Base-by-base conservation (phyloP, 768 basidiomycete species). In the Mycena haematopus region DNA sequence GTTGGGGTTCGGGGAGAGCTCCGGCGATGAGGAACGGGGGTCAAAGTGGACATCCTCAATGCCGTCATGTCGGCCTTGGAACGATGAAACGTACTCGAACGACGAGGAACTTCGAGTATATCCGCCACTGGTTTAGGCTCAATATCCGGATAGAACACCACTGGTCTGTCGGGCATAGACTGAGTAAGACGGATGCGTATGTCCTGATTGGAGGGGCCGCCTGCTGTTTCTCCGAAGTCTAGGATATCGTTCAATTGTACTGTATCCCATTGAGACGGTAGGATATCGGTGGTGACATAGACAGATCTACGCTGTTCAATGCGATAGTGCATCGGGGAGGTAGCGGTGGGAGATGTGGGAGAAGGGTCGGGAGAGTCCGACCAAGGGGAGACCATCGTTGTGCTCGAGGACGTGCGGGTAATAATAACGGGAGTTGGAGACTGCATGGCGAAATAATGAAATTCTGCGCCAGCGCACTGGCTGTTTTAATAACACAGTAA, bases 181-280 rank as follows among this genome's bases (percentile, higher is more conserved):
- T 75, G 72, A 31, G 72, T 70, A 42, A 78, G 74, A 24, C 75
- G 74, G 46, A 62, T 54, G 22, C 69, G 72, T 36, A 70, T 72
- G 42, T 67, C 69, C 2, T 61, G 63, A 33, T 58, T 33, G 13
- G 66, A 55, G 17, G 63, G 65, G 42, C 65, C 70, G 27, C 59
- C 61, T 33, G 77, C 76, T 64, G 75, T 71, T 57, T 79, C 77
- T 6, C 77, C 74, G 46, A 79, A 66, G 44, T 74, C 72, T 66
- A 82, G 78, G 60, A 82, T 76, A 24, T 75, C 70, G 62, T 77
- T 76, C 40, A 81, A 62, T 57, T 75, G 79, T 14, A 76, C 71
- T 8, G 72, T 58, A 60, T 80, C 77, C 79, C 79, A 82, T 56
- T 31, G 29, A 9, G 29, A 31, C 9, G 29, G 29, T 5, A 9